A percentile compares a stretch with the other conserved stretches of the same genome.
Conservation (phyloP, 768 basidiomycete genomes). For the Amanita subjunquillea region DNA sequence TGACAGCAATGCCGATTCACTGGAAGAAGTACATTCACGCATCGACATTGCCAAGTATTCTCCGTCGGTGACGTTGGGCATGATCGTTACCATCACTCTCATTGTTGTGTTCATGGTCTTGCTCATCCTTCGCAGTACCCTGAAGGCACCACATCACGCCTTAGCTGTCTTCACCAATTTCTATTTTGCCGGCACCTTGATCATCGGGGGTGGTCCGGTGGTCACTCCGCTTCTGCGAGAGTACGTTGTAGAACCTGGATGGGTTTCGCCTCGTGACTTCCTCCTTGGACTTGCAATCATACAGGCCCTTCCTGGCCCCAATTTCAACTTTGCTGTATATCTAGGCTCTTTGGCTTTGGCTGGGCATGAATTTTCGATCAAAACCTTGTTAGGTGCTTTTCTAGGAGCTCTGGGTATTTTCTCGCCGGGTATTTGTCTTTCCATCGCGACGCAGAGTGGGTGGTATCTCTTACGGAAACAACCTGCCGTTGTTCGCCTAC, state of each 20-base stretch:
- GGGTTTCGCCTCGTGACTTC: conserved; percentile 45
- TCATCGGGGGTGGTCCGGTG: conserved; percentile 47
- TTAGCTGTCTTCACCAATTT: conserved; percentile 33
- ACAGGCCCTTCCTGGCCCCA: conserved; percentile 42
- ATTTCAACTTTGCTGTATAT: conserved; percentile 46
- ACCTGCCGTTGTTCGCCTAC: conserved; percentile 17
- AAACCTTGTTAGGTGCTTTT: conserved; percentile 29
- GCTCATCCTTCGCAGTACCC: conserved; percentile 17
- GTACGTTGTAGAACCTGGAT: conserved; percentile 40
- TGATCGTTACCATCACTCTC: not conserved
- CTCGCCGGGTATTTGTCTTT: conserved; percentile 31
- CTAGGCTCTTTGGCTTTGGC: conserved; percentile 34
- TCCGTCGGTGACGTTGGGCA: conserved; percentile 1
- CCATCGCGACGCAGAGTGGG: conserved; percentile 24
- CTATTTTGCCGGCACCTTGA: conserved; percentile 37
- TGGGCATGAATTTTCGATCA: conserved; percentile 15
- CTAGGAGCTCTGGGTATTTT: conserved; percentile 43
- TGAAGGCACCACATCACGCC: conserved; percentile 16
- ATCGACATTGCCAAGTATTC: not conserved
- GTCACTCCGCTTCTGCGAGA: conserved; percentile 42
- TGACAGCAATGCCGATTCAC: no score
- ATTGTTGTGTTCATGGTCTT: conserved; percentile 15
- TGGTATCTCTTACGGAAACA: conserved; percentile 22
- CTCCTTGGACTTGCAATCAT: conserved; percentile 41
- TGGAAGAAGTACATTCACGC: not conserved